phyloP scores from a whole-genome alignment of 2,329 filamentous ascomycete genomes.

The Trichoderma asperellum region DNA sequence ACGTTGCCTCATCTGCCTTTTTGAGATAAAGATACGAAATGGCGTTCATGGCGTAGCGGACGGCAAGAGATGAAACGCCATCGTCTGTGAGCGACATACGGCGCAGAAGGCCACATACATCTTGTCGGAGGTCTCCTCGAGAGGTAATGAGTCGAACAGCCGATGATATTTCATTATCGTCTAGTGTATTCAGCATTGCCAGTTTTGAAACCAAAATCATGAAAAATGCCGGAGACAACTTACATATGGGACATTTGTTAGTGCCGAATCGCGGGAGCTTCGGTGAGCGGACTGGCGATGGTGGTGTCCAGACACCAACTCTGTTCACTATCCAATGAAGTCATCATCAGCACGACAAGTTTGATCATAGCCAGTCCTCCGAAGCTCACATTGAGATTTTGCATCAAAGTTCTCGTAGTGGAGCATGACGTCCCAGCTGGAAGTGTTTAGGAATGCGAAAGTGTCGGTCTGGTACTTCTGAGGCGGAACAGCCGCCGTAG shows the following conservation, averaged over 20 bases:
- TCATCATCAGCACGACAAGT: not conserved
- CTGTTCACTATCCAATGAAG: not conserved
- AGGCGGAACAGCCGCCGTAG: slow-evolving; percentile 2
- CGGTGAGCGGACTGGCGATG: slow-evolving; percentile 1
- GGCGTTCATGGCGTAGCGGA: slow-evolving; percentile 26
- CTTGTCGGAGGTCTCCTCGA: slow-evolving; percentile 24
- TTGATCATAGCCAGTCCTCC: no score
- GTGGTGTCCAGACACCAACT: slow-evolving; percentile 5
- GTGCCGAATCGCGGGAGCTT: slow-evolving; percentile 19
- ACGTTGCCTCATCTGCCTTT: slow-evolving; percentile 7
- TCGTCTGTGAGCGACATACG: slow-evolving; percentile 26
- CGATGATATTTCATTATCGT: slow-evolving; percentile 16
- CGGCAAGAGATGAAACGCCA: slow-evolving; percentile 24
- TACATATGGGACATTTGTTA: slow-evolving; percentile 4
- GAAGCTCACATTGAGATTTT: not conserved
- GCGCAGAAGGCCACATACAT: slow-evolving; percentile 24
- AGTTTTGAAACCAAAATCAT: not conserved
- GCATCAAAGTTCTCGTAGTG: slow-evolving; percentile 1
- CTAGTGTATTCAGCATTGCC: not conserved
- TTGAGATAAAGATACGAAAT: slow-evolving; percentile 25
- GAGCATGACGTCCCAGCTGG: slow-evolving; percentile 15
- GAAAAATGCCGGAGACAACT: not conserved
- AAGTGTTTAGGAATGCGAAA: slow-evolving; percentile 19
- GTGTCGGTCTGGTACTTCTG: not conserved
- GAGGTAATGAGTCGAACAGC: slow-evolving; percentile 26